Percentiles rank a stretch among this genome's conserved stretches.
Evolutionary conservation across 768 basidiomycete genomes (phyloP).

Genomic region (Nevesoporus exiguus): DNA sequence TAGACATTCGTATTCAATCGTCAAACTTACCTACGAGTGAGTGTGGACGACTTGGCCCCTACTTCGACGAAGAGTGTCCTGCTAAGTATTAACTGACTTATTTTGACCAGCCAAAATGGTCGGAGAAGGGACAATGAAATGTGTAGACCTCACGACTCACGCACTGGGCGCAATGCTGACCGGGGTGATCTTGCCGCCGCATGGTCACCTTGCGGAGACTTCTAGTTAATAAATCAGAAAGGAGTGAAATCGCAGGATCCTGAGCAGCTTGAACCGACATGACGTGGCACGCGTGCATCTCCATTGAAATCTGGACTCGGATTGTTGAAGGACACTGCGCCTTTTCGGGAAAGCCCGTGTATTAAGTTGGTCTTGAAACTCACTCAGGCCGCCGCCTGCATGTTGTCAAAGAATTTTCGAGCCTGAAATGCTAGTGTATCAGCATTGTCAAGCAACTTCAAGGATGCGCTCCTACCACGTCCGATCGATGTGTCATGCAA

Average conservation of each 20-base stretch:
- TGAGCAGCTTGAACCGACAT: background rate
- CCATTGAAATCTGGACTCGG: background rate
- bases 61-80: background rate
- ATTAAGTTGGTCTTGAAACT: too few species aligned
- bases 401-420: too few species aligned
- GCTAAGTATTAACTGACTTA: background rate
- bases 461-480: too few species aligned
- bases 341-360: too few species aligned
- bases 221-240: background rate
- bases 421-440: too few species aligned
- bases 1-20: too few species aligned
- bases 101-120: background rate
- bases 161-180: background rate
- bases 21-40: background rate
- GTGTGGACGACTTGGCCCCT: background rate
- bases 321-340: too few species aligned
- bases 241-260: background rate
- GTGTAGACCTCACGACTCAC: background rate
- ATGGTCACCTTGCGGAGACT: conserved; percentile 5
- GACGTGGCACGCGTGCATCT: background rate
- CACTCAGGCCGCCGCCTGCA: too few species aligned
- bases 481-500: too few species aligned
- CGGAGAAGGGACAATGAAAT: background rate
- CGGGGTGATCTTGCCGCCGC: background rate
- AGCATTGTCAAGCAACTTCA: too few species aligned